phyloP scores from a whole-genome alignment of 2,329 filamentous ascomycete genomes.

The Amylocarpus encephaloides region DNA sequence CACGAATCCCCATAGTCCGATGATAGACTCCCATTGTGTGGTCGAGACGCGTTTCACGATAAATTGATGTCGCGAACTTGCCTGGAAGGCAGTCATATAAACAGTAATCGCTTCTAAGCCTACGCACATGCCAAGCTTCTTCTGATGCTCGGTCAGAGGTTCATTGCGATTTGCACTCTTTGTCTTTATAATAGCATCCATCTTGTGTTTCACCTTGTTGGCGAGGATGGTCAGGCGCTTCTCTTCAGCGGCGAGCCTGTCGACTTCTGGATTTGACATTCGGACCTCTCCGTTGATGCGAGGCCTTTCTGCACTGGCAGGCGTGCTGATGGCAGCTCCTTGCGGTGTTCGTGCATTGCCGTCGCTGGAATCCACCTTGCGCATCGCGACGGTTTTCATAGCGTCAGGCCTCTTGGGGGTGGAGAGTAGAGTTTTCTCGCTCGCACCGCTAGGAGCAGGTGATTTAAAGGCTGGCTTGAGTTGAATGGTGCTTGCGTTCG shows the following conservation, averaged over 20 bases:
- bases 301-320: slow-evolving; percentile 29
- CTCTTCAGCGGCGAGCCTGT: slow-evolving; percentile 12
- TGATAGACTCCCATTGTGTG: slow-evolving; percentile 40
- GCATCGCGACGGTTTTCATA: slow-evolving; percentile 33
- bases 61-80: slow-evolving; percentile 10
- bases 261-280: slow-evolving; percentile 8
- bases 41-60: slow-evolving; percentile 25
- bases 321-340: slow-evolving; percentile 28
- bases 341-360: slow-evolving; percentile 36
- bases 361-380: slow-evolving; percentile 35
- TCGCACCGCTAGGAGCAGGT: slow-evolving; percentile 24
- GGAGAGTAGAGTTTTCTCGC: slow-evolving; percentile 28
- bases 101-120: slow-evolving; percentile 27
- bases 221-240: slow-evolving; percentile 17
- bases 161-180: slow-evolving; percentile 16
- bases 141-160: slow-evolving; percentile 17
- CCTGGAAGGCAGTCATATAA: slow-evolving; percentile 28
- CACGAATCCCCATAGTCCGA: slow-evolving; percentile 41
- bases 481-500: slow-evolving; percentile 32
- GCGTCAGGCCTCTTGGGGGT: slow-evolving; percentile 38
- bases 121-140: slow-evolving; percentile 22
- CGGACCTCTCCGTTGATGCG: slow-evolving; percentile 23
- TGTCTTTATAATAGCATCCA: slow-evolving; percentile 26
- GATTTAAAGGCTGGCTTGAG: slow-evolving; percentile 32
- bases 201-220: slow-evolving; percentile 28